These are phyloP conservation scores for Gelatoporia subvermispora DNA, from an alignment of 768 basidiomycete genomes.

Conservation along the genomic window DNA sequence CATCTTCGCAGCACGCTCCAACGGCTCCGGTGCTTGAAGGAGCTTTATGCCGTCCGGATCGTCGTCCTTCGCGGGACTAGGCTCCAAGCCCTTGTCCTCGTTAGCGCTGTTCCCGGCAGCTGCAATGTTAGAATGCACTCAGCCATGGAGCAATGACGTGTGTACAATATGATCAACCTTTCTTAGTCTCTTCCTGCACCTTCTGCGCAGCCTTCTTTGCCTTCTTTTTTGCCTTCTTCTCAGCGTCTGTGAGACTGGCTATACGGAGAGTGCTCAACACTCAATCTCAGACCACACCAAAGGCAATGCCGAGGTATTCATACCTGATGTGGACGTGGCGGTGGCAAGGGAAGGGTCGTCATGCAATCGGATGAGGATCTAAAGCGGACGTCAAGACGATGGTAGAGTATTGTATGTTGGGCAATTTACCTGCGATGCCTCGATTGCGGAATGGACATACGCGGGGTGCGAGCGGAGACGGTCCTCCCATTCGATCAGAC, in stretches of 20 bases:
- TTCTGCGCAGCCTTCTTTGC: slow-evolving; percentile 77
- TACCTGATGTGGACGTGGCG: slow-evolving; percentile 24
- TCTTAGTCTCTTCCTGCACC: slow-evolving; percentile 63
- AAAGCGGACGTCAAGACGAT: slow-evolving; percentile 8
- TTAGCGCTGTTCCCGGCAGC: slow-evolving; percentile 31
- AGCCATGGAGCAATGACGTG: neutral
- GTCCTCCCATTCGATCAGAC: slow-evolving; percentile 82
- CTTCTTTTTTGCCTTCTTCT: slow-evolving; percentile 83
- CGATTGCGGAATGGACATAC: slow-evolving; percentile 69
- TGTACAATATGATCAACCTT: slow-evolving; percentile 42
- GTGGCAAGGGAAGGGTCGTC: slow-evolving; percentile 66
- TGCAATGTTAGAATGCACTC: neutral
- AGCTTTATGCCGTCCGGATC: slow-evolving; percentile 81
- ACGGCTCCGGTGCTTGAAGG: slow-evolving; percentile 52
- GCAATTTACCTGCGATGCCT: slow-evolving; percentile 56
- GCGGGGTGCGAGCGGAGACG: slow-evolving; percentile 67
- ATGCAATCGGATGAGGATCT: slow-evolving; percentile 73
- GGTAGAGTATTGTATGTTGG: neutral
- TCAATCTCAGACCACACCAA: neutral
- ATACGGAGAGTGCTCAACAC: neutral
- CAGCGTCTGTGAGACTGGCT: slow-evolving; percentile 51
- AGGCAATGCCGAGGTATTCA: neutral
- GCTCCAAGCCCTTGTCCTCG: slow-evolving; percentile 72
- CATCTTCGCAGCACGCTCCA: slow-evolving; percentile 73
- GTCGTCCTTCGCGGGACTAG: slow-evolving; percentile 57